Evolutionary conservation across 1,284 basidiomycete species (phyloP), one percentile per base, ranked within the genome.

Genomic region (Ustanciosporium gigantosporum): DNA sequence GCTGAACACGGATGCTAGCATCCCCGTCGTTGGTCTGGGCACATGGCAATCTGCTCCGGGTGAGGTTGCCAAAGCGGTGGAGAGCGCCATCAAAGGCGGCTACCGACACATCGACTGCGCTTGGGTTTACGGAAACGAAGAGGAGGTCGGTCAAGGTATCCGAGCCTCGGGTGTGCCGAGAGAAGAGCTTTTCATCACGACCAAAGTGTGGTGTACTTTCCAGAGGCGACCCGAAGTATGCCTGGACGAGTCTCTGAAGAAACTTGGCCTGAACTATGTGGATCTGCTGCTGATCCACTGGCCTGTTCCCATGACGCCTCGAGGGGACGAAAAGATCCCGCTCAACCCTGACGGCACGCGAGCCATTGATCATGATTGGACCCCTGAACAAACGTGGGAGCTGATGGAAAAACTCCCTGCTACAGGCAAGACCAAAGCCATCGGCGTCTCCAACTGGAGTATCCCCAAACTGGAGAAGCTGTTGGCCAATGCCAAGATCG

Each of bases 141-240:
- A 85, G 68, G 88, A 90, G 77, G 89, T 90, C 17, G 90, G 89
- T 7, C 68, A 87, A 39, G 91, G 90, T 23, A 86, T 93, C 76
- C 79, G 81, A 29, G 83, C 82, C 22, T 87, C 87, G 45, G 90
- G 82, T 14, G 79, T 92, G 16, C 84, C 86, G 36, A 83, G 91
- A 61, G 83, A 84, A 24, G 87, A 92, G 60, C 83, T 94, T 48
- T 93, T 89, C 77, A 84, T 92, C 46, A 88, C 89, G 3, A 87
- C 87, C 52, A 90, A 92, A 79, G 81, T 91, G 24, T 89, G 88
- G 86, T 62, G 59, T 36, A 70, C 69, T 23, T 70, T 31, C 36
- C 59, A 56, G 25, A 25, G 47, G n/a, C 32, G 43, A 20, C 52
- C 47, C 48, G 87, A 88, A 67, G 84, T 84, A 47, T 83, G 83